A percentile compares a stretch with the other conserved stretches of the same genome.
Evolutionary conservation across 768 basidiomycete genomes (phyloP).

Genomic region (Paxillus rubicundulus): DNA sequence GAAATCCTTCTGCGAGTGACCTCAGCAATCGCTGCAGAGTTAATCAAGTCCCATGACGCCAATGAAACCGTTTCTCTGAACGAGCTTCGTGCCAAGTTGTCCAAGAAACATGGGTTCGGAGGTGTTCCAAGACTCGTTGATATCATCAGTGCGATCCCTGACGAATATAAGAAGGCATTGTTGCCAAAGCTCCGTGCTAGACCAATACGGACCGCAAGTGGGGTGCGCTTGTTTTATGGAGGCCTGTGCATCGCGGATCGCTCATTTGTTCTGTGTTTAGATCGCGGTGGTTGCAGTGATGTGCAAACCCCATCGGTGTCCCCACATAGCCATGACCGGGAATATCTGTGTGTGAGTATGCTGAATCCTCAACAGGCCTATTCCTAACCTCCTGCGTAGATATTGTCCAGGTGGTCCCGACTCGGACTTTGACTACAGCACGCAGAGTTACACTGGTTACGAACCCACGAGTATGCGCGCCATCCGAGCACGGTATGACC

Average conservation of each 20-base stretch:
- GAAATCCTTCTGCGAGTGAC: conserved; percentile 89
- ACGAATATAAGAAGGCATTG: conserved; percentile 91
- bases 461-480: conserved; percentile 99
- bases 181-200: conserved; percentile 88
- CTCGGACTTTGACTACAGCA: conserved; percentile 99
- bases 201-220: conserved; percentile 95
- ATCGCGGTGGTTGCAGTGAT: conserved; percentile 99
- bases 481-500: conserved; percentile 93
- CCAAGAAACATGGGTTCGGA: conserved; percentile 85
- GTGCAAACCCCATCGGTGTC: conserved; percentile 99
- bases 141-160: conserved; percentile 97
- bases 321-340: conserved; percentile 99
- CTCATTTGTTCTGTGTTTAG: conserved; percentile 37
- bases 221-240: conserved; percentile 49
- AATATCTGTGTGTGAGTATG: conserved; percentile 92
- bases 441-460: conserved; percentile 92
- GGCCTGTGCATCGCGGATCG: not conserved
- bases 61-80: conserved; percentile 82
- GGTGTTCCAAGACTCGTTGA: conserved; percentile 93
- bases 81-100: conserved; percentile 79
- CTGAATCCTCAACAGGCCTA: not conserved
- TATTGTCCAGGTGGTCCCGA: conserved; percentile 99
- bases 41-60: conserved; percentile 84
- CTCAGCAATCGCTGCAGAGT: conserved; percentile 90
- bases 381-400: conserved; percentile 36